Base-by-base conservation (phyloP, 345 rosid genomes). In the Citrus cavaleriei region DNA sequence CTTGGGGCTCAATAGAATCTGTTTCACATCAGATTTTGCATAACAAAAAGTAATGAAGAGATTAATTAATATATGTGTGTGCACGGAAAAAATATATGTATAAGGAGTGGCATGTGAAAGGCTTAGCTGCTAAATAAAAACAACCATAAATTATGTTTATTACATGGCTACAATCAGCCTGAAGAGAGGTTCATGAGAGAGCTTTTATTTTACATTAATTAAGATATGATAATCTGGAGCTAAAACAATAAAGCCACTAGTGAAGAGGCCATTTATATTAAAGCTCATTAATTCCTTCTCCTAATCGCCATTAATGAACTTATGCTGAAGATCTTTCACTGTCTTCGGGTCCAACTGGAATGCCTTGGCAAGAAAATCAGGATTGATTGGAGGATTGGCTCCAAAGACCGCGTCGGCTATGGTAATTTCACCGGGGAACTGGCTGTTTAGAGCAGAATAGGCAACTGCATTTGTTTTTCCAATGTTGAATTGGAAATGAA, bases 401-500 rank as follows among this genome's bases (percentile, higher is more conserved):
- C 58, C 58, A 18, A 54, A 54, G 58, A 54, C 58, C 2, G 58
- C 5, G 58, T 54, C 22, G 22, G 58, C 58, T 18, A 54, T 54
- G 58, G 7, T 54, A 54, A 54, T 54, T 19, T 16, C 58, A 18
- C 58, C 58, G 0, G 58, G 58, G 58, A 18, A 18, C 58, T 54
- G 58, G 58, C 58, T 54, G 58, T 18, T 18, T 2, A 54, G 7
- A 54, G 7, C 58, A 4, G 58, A 19, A 18, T 16, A 54, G 58
- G 58, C 58, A 54, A 54, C 58, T 54, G 58, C 58, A 18, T 54
- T 54, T 18, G 58, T 54, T 54, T 54, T 76, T 35, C 85, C 82
- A 7, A 79, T 49, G 5, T 84, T 84, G 77, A 78, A 18, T 70
- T 79, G 73, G 83, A 87, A 32, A 71, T 83, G 80, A 35, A 73